These are phyloP conservation scores for Draba incana DNA, from an alignment of 345 rosid genomes.

Conservation along the genomic window DNA sequence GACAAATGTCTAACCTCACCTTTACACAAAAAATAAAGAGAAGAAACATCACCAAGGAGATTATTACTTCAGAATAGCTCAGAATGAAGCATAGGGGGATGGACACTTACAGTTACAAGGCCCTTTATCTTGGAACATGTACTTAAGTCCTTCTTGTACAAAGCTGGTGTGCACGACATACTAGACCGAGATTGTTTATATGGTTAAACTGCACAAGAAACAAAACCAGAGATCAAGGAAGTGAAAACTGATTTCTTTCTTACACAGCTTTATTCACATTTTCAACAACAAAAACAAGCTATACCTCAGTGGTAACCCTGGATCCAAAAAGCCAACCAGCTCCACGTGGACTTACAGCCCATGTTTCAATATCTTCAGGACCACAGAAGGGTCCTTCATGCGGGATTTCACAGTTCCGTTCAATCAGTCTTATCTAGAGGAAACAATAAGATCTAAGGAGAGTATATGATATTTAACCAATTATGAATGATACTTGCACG, in stretches of 20 bases:
- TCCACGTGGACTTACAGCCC: slow-evolving; percentile 99
- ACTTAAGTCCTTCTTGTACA: slow-evolving; percentile 99
- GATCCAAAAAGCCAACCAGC: slow-evolving; percentile 99
- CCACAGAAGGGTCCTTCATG: slow-evolving; percentile 99
- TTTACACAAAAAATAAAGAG: slow-evolving; percentile 42
- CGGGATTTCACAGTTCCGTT: slow-evolving; percentile 96
- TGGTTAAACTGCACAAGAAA: slow-evolving; percentile 76
- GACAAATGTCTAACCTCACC: slow-evolving; percentile 87
- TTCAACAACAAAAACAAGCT: background rate
- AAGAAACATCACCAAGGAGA: slow-evolving; percentile 36
- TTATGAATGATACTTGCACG: background rate
- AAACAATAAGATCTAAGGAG: slow-evolving; percentile 18
- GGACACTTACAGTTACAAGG: slow-evolving; percentile 81
- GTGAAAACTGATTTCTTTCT: background rate
- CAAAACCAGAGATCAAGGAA: slow-evolving; percentile 33
- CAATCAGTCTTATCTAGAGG: slow-evolving; percentile 79
- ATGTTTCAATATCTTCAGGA: slow-evolving; percentile 99
- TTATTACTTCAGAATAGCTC: slow-evolving; percentile 16
- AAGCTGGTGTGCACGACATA: slow-evolving; percentile 99
- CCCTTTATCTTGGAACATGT: slow-evolving; percentile 99
- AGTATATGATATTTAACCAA: slow-evolving; percentile 1
- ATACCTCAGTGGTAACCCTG: slow-evolving; percentile 95
- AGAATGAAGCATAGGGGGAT: slow-evolving; percentile 1
- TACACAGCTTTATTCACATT: background rate
- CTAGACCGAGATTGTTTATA: slow-evolving; percentile 90